A percentile compares a stretch with the other conserved stretches of the same genome.
Conservation (phyloP, 306 rosid species). For the Morella rubra region DNA sequence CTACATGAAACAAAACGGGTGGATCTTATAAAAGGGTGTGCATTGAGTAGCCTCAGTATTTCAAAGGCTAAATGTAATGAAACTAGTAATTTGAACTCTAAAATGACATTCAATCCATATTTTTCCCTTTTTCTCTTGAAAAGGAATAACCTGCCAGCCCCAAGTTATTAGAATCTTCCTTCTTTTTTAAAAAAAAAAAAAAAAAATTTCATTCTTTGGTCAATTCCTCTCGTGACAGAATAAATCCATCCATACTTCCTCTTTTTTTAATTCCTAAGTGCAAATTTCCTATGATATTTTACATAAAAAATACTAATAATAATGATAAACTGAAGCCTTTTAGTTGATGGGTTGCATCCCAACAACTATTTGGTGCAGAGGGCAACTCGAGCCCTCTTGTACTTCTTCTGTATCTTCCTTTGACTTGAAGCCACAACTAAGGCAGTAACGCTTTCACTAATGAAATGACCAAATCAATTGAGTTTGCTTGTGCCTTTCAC, state of each 20-base stretch:
- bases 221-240: constrained; percentile 16
- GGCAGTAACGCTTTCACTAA: constrained; percentile 42
- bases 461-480: constrained; percentile 37
- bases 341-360: constrained; percentile 66
- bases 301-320: no score
- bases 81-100: no score
- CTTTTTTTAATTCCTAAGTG: no score
- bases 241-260: background rate
- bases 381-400: constrained; percentile 43
- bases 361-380: constrained; percentile 73
- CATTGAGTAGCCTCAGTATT: no score
- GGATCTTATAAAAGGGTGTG: no score
- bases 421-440: constrained; percentile 79
- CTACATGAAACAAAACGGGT: no score
- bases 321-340: constrained; percentile 2
- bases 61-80: no score
- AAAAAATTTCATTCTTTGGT: background rate
- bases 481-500: constrained; percentile 54
- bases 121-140: no score
- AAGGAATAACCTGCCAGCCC: no score
- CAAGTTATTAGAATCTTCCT: background rate
- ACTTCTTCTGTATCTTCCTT: constrained; percentile 44
- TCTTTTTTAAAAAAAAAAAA: no score
- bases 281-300: no score
- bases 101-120: no score